Percentiles rank a stretch among this genome's conserved stretches.
Evolutionary conservation across 495 filamentous ascomycete species (phyloP).

Genomic region (Tuber magnatum): DNA sequence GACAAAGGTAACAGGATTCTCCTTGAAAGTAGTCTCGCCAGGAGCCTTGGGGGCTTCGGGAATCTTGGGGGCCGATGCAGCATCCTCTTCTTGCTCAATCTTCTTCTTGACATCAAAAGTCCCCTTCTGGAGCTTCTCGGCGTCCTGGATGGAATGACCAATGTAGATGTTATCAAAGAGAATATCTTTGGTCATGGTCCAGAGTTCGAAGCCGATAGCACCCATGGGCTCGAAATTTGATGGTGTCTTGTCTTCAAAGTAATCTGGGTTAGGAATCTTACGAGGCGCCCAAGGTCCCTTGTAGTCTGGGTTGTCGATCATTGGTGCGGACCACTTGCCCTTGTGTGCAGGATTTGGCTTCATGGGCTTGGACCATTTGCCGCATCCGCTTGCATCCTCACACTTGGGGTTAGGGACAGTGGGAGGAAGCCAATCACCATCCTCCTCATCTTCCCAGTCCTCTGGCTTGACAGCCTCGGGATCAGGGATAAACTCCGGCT

Average conservation of each 20-base stretch:
- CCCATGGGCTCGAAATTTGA: slow-evolving; percentile 97
- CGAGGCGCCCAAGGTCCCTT: slow-evolving; percentile 91
- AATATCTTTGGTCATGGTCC: slow-evolving; percentile 99
- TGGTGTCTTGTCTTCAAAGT: slow-evolving; percentile 95
- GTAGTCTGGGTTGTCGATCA: slow-evolving; percentile 97
- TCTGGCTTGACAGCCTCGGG: slow-evolving; percentile 98
- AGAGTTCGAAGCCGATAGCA: slow-evolving; percentile 96
- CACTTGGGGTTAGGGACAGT: slow-evolving; percentile 94
- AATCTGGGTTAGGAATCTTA: slow-evolving; percentile 95
- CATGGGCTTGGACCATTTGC: slow-evolving; percentile 83
- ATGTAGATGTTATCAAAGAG: slow-evolving; percentile 99
- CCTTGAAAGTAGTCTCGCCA: slow-evolving; percentile 68
- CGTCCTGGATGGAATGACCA: slow-evolving; percentile 92
- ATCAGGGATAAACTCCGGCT: slow-evolving; percentile 78
- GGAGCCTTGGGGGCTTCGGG: slow-evolving; percentile 58
- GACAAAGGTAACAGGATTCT: slow-evolving; percentile 83
- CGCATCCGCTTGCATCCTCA: slow-evolving; percentile 85
- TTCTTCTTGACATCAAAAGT: slow-evolving; percentile 88
- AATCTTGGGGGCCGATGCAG: slow-evolving; percentile 71
- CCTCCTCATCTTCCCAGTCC: slow-evolving; percentile 99
- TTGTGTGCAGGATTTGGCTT: slow-evolving; percentile 97
- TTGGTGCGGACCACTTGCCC: slow-evolving; percentile 93
- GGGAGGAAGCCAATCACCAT: slow-evolving; percentile 97
- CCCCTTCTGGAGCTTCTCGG: slow-evolving; percentile 79
- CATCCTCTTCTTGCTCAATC: slow-evolving; percentile 75